Evolutionary conservation across 179 eudicot genomes (phyloP).

Genomic region (Drosera spatulata): DNA sequence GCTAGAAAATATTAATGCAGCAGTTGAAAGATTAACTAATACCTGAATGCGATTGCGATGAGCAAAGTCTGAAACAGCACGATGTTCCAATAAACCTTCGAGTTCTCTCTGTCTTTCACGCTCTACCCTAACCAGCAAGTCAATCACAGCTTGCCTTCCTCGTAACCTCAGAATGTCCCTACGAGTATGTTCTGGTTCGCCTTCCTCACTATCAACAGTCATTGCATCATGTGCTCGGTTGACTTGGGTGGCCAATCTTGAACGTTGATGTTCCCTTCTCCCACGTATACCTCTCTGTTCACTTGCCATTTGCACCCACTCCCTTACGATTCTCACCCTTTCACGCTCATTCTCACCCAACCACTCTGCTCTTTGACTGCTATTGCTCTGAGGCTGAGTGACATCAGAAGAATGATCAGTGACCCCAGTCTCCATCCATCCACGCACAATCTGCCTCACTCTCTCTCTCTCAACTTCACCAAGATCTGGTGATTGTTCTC

Average conservation of each 20-base stretch:
- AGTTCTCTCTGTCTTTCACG: conserved; percentile 95
- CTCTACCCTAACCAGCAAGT: conserved; percentile 84
- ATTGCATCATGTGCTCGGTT: conserved; percentile 33
- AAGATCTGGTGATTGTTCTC: conserved; percentile 91
- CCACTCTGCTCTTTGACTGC: conserved; percentile 77
- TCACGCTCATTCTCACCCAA: conserved; percentile 97
- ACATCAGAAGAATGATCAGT: conserved; percentile 52
- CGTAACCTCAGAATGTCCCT: conserved; percentile 85
- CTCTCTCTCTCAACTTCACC: conserved; percentile 97
- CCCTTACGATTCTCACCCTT: conserved; percentile 93
- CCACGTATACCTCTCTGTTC: conserved; percentile 76
- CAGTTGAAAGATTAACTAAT: conserved; percentile 3
- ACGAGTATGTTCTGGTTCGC: conserved; percentile 72
- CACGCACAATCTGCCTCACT: conserved; percentile 90
- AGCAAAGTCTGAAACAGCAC: conserved; percentile 96
- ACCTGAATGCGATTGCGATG: conserved; percentile 99
- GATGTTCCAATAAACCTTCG: conserved; percentile 83
- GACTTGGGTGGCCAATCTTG: conserved; percentile 22
- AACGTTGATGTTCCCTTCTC: conserved; percentile 52
- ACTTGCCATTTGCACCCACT: conserved; percentile 95
- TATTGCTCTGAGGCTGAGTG: conserved; percentile 24
- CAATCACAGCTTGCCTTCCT: conserved; percentile 90
- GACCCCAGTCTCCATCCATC: conserved; percentile 86
- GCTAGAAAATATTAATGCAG: not conserved
- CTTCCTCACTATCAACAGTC: conserved; percentile 43